Evolutionary conservation across 169 alveolate species (phyloP), one percentile per base, ranked within the genome.

Genomic region (Pseudocohnilembus persalinus): DNA sequence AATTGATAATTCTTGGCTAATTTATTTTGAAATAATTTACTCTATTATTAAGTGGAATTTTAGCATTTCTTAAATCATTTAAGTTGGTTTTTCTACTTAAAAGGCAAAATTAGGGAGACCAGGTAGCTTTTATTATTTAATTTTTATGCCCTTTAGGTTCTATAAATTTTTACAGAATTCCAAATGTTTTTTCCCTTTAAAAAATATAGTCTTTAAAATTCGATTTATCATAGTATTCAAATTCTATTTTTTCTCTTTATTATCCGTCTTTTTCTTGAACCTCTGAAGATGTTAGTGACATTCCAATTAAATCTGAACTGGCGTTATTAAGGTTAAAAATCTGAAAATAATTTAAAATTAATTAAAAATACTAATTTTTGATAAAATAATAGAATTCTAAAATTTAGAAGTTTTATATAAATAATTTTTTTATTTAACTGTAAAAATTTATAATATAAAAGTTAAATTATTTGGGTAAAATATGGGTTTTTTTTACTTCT

Each of bases 51-150:
- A 49, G 4, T 11, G 4, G 4, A 49, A 49, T 20, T 49, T 20
- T 49, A 20, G 74, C 73, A 74, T 83, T 88, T 29, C 83, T 84
- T 35, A 92, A 63, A 78, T 88, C 73, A 81, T 88, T 83, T 30
- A 81, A 76, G 75, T 92, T 92, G 83, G 94, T 84, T 73, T 91
- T 88, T 75, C 91, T 88, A 75, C 88, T 89, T 26, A 89, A 31
- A 16, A 92, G 74, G 78, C 95, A 89, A 85, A 92, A 92, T 81
- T 92, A 76, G 0, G 93, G 90, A 34, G 92, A 84, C 92, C 94
- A 92, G 6, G 86, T 78, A 6, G 88, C 91, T 77, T 90, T 92
- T 28, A 89, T 89, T 30, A 87, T 77, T 24, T 92, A 82, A 81
- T 90, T 92, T 74, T 78, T 34, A 34, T 76, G 84, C 1, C 86